Conservation (phyloP, 371 early-diverging fungal genomes). For the Scutellospora calospora region DNA sequence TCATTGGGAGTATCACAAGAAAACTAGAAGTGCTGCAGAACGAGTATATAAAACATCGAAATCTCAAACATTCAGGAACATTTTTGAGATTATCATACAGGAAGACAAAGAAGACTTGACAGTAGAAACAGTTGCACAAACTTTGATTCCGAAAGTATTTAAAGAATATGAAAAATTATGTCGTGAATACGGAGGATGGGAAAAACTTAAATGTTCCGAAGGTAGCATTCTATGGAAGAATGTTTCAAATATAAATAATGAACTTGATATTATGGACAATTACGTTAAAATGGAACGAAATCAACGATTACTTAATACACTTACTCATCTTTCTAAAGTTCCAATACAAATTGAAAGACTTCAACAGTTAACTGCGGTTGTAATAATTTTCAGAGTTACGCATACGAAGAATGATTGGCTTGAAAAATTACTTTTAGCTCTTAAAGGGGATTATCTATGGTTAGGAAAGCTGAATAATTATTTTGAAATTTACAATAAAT, state of each 20-base stretch:
- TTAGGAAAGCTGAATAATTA: constrained; percentile 8
- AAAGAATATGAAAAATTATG: constrained; percentile 4
- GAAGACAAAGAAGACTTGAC: background rate
- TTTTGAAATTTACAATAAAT: background rate
- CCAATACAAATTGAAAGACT: constrained; percentile 23
- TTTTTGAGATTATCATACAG: constrained; percentile 21
- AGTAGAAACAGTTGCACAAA: constrained; percentile 7
- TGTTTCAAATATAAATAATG: constrained; percentile 2
- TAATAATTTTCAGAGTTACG: constrained; percentile 15
- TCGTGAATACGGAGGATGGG: constrained; percentile 17
- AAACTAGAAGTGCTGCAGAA: background rate
- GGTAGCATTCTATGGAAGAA: constrained; percentile 33
- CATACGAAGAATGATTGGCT: constrained; percentile 13
- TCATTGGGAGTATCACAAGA: constrained; percentile 27
- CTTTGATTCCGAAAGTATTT: background rate
- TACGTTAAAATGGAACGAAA: background rate
- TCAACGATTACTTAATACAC: background rate
- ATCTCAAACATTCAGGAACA: constrained; percentile 31
- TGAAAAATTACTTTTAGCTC: background rate
- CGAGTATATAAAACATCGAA: constrained; percentile 1
- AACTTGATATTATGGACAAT: constrained; percentile 21
- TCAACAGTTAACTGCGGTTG: constrained; percentile 14
- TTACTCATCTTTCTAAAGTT: background rate
- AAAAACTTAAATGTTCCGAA: constrained; percentile 22
- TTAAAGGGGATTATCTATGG: constrained; percentile 9